phyloP scores from a whole-genome alignment of 2,329 filamentous ascomycete genomes.

The Alternaria angustiovoidea region DNA sequence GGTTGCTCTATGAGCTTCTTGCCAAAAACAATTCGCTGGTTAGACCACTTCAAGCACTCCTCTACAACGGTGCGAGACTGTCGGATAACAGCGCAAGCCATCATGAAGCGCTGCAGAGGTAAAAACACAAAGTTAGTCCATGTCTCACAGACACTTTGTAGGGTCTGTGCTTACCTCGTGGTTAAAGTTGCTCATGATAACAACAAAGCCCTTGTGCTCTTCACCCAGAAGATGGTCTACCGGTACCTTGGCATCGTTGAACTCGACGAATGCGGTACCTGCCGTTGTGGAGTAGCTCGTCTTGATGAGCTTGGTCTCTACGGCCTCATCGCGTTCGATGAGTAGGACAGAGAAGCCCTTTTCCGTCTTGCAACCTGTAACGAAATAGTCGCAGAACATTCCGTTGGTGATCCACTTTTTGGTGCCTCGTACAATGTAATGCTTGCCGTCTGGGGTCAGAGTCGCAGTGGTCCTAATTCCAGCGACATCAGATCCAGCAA shows the following conservation, averaged over 20 bases:
- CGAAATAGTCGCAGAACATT: constrained; percentile 83
- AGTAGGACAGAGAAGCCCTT: constrained; percentile 82
- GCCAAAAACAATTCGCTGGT: constrained; percentile 84
- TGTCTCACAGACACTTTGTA: too few species aligned
- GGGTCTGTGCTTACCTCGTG: constrained; percentile 63
- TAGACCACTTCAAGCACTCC: constrained; percentile 87
- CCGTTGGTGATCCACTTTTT: constrained; percentile 93
- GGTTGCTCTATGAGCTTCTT: constrained; percentile 85
- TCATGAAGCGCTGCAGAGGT: constrained; percentile 65
- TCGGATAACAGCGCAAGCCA: constrained; percentile 72
- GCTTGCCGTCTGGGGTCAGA: constrained; percentile 50
- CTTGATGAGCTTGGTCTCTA: constrained; percentile 81
- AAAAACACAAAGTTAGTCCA: too few species aligned
- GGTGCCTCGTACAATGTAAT: constrained; percentile 70
- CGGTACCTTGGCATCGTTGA: constrained; percentile 87
- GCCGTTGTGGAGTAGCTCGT: constrained; percentile 82
- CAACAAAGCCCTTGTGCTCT: constrained; percentile 85
- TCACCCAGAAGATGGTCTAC: constrained; percentile 78
- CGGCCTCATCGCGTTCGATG: constrained; percentile 75
- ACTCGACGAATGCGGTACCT: constrained; percentile 81
- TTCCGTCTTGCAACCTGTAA: constrained; percentile 78
- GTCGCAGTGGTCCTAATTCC: constrained; percentile 77
- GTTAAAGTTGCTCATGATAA: constrained; percentile 89
- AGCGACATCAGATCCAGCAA: constrained; percentile 84
- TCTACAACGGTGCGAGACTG: constrained; percentile 75